These are phyloP conservation scores for Nitzschia sp. DNA, from an alignment of 108 stramenopile genomes.

Conservation along the genomic window DNA sequence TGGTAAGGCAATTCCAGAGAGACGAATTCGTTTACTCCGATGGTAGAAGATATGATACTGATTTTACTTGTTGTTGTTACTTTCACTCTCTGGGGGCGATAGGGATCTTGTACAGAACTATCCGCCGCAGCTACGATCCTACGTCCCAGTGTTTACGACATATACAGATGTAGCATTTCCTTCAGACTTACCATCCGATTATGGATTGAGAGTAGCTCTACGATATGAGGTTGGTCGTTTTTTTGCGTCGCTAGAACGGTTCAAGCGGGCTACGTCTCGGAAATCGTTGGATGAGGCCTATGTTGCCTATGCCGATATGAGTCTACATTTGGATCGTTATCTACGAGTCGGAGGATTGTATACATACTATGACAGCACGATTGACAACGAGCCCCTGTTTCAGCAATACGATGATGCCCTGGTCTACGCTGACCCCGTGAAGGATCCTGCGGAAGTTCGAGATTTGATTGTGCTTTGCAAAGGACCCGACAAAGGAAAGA, in stretches of 20 bases:
- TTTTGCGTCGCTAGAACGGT: conserved; percentile 78
- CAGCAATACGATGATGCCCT: conserved; percentile 61
- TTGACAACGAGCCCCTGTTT: conserved; percentile 71
- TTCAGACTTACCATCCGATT: conserved; percentile 73
- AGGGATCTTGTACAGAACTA: conserved; percentile 71
- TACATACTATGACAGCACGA: conserved; percentile 75
- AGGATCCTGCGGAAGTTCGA: conserved; percentile 79
- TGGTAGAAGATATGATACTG: no score
- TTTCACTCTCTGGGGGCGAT: background rate
- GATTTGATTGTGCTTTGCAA: conserved; percentile 76
- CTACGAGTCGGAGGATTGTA: conserved; percentile 80
- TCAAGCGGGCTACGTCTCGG: conserved; percentile 58
- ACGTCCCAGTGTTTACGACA: conserved; percentile 82
- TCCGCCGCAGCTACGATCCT: conserved; percentile 75
- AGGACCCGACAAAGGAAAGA: conserved; percentile 83
- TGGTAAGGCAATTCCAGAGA: conserved; percentile 32
- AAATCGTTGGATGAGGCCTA: conserved; percentile 72
- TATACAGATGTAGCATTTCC: conserved; percentile 88
- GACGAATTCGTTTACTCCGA: no score
- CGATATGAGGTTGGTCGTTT: conserved; percentile 87
- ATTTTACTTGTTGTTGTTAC: no score
- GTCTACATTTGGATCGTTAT: conserved; percentile 84
- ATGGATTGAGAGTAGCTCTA: conserved; percentile 78
- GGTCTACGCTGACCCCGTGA: conserved; percentile 77
- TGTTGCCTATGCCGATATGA: conserved; percentile 84